A percentile compares a stretch with the other conserved stretches of the same genome.
Conservation (phyloP, 805 yeast genomes). For the Myxozyma geophila region DNA sequence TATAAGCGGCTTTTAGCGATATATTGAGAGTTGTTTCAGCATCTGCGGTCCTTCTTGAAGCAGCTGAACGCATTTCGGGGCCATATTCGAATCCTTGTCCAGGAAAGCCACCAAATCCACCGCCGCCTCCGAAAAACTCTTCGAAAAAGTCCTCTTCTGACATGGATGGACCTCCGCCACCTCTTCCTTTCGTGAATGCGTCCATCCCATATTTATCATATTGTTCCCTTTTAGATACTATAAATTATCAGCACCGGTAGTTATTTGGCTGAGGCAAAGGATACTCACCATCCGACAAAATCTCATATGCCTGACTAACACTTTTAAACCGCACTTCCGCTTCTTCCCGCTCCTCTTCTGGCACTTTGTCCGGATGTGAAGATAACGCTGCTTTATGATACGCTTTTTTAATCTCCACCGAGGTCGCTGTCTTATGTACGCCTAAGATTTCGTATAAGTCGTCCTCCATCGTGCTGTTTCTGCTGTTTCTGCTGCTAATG, state of each 20-base stretch:
- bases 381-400: conserved; percentile 80
- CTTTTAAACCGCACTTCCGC: conserved; percentile 84
- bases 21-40: conserved; percentile 69
- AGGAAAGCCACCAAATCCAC: conserved; percentile 35
- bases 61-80: conserved; percentile 32
- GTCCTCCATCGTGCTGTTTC: conserved; percentile 28
- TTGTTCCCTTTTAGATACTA: conserved; percentile 40
- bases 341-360: conserved; percentile 66
- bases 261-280: not conserved
- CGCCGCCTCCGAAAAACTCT: conserved; percentile 52
- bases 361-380: conserved; percentile 88
- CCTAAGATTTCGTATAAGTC: conserved; percentile 76
- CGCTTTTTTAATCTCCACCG: conserved; percentile 77
- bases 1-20: conserved; percentile 72
- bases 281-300: conserved; percentile 63
- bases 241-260: not conserved
- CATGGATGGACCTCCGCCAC: conserved; percentile 49
- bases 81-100: conserved; percentile 30
- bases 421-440: conserved; percentile 65
- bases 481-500: not conserved
- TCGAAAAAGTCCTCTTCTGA: conserved; percentile 66
- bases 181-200: conserved; percentile 44
- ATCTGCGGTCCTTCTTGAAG: conserved; percentile 58
- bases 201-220: conserved; percentile 47
- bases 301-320: conserved; percentile 83